Conservation (phyloP, 768 basidiomycete species). For the Hericium coralloides region DNA sequence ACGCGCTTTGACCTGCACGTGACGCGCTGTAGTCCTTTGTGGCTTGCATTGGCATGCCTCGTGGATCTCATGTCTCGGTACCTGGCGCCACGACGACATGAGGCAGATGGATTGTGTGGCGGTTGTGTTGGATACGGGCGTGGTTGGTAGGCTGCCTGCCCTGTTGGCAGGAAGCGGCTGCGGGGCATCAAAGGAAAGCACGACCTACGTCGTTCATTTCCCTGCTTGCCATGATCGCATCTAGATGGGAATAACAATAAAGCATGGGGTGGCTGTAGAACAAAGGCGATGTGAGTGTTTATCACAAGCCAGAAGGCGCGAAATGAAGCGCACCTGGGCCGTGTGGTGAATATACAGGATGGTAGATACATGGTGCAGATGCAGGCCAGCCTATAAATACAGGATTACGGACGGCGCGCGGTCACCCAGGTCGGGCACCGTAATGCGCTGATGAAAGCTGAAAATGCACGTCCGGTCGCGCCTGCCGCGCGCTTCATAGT, state of each 20-base stretch:
- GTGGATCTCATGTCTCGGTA: background rate
- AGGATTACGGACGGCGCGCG: background rate
- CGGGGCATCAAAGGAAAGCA: background rate
- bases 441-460: background rate
- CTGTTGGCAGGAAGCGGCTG: background rate
- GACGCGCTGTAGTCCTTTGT: background rate
- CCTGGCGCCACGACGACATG: background rate
- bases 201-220: background rate
- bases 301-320: too few species aligned
- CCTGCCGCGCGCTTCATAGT: constrained; percentile 5
- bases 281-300: too few species aligned
- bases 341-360: background rate
- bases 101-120: background rate
- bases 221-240: background rate
- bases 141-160: background rate
- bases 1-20: background rate
- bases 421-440: background rate
- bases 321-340: background rate
- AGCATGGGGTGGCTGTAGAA: background rate
- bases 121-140: background rate
- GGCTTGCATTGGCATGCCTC: background rate
- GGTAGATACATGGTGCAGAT: background rate
- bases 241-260: background rate
- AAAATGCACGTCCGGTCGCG: constrained; percentile 6
- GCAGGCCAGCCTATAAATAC: background rate